phyloP scores from a whole-genome alignment of 1,284 basidiomycete species.

The Ustilago loliicola region DNA sequence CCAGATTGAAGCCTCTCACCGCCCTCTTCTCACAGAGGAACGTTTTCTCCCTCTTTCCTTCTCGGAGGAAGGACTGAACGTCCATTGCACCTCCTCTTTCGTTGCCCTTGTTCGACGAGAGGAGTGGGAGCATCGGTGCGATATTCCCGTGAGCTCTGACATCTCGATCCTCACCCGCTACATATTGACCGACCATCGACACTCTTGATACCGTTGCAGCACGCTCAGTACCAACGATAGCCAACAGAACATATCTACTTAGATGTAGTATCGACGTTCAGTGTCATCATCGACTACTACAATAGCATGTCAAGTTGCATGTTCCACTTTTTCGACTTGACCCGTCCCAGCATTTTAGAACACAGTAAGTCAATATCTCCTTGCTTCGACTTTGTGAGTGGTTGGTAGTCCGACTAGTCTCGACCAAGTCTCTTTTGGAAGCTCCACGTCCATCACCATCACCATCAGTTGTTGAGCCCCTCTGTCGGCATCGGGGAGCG shows the following conservation, averaged over 20 bases:
- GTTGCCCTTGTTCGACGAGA: neutral
- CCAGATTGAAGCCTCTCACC: neutral
- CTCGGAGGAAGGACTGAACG: constrained; percentile 9
- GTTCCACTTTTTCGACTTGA: neutral
- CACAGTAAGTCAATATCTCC: neutral
- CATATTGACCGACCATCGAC: neutral
- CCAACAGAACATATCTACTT: neutral
- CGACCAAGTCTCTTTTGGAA: neutral
- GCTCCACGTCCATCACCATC: neutral
- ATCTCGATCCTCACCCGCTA: neutral
- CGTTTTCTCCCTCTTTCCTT: constrained; percentile 23
- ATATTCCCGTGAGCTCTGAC: neutral
- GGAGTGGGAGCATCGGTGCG: neutral
- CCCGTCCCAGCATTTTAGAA: neutral
- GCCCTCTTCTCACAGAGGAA: neutral
- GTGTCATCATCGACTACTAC: neutral
- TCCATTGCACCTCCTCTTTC: neutral
- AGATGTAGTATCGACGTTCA: neutral
- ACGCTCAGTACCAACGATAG: neutral
- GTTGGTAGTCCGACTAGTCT: neutral
- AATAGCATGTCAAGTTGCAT: neutral
- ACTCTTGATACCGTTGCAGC: neutral
- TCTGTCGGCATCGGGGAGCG: neutral
- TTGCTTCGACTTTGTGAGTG: constrained; percentile 1
- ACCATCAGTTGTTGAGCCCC: neutral